Evolutionary conservation across 208 protist species (phyloP).

Genomic region (Lotmaria passim): DNA sequence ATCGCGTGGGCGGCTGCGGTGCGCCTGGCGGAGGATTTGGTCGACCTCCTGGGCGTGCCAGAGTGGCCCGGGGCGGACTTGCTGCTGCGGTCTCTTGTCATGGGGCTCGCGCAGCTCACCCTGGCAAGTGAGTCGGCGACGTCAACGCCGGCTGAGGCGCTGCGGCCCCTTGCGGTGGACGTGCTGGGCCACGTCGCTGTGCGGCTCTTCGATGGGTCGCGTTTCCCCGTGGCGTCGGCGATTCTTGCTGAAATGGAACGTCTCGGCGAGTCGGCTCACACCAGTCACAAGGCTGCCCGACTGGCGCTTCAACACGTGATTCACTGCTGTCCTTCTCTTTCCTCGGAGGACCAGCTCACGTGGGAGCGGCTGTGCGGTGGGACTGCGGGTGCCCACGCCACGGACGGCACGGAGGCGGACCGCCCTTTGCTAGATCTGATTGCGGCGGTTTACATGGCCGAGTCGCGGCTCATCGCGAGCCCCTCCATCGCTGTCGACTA

Average conservation of each 20-base stretch:
- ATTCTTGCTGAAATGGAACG: constrained; percentile 31
- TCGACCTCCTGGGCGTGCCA: constrained; percentile 66
- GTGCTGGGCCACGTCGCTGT: constrained; percentile 65
- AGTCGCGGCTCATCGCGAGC: constrained; percentile 31
- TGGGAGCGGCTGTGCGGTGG: constrained; percentile 21
- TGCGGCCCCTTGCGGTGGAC: constrained; percentile 63
- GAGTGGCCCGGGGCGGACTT: constrained; percentile 81
- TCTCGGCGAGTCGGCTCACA: constrained; percentile 9
- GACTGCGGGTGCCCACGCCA: neutral
- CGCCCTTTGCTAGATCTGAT: constrained; percentile 8
- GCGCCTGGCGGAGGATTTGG: constrained; percentile 75
- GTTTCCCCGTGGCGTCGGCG: constrained; percentile 22
- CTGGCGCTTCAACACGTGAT: constrained; percentile 16
- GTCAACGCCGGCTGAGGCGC: constrained; percentile 22
- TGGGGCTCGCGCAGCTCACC: constrained; percentile 42
- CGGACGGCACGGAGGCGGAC: neutral
- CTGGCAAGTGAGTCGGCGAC: constrained; percentile 23
- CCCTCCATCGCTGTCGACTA: constrained; percentile 34
- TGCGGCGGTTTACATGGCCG: constrained; percentile 41
- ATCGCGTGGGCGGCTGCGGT: constrained; percentile 36
- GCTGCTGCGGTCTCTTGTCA: constrained; percentile 62
- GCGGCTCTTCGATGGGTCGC: constrained; percentile 46
- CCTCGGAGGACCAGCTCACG: constrained; percentile 14
- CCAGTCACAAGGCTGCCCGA: neutral
- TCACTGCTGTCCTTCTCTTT: neutral